Base-by-base conservation (phyloP, 768 basidiomycete genomes). In the Amanita muscaria region DNA sequence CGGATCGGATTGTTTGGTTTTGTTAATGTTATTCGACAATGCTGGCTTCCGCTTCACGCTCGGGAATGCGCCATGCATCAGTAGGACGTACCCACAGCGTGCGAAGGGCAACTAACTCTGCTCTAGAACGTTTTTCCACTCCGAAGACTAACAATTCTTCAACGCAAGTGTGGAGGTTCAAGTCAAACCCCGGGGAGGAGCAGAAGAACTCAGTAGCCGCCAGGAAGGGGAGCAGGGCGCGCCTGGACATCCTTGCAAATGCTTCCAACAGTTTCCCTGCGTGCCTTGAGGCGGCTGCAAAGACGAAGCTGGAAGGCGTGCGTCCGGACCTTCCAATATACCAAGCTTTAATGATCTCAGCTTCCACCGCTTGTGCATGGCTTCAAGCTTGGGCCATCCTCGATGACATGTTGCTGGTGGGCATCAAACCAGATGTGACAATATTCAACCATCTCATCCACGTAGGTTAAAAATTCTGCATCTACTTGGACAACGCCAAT, bases 341-440 rank as follows among this genome's bases (percentile, higher is more conserved):
- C 56, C 73, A 79, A 48, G 58, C 64, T 3, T 60, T 89, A 3
- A 63, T 88, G 25, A 55, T 63, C 3, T 69, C 74, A 29, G 67
- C 77, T 44, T 67, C 73, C 0, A 50, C 55, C 5, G 64, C 72
- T 29, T 65, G 63, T 4, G 53, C 68, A 7, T 65, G 64, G 56
- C 52, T 70, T 22, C 77, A 84, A 48, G 72, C 80, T 3, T 73
- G 72, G 67, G 83, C 81, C 14, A 70, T 83, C 43, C 60, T 83
- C 22, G 79, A 83, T 27, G 83, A 88, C 56, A 86, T 88, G 82
- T 41, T 68, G 25, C 57, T 66, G 14, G 51, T 69, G 33, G 72
- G 70, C 2, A 49, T 88, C 16, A 48, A 59, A 35, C 80, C 76
- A 4, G 67, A 75, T 44, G 51, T 63, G 4, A 62, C 70, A 30